Conservation (phyloP, 805 yeast species). For the Phaffomyces antillensis region DNA sequence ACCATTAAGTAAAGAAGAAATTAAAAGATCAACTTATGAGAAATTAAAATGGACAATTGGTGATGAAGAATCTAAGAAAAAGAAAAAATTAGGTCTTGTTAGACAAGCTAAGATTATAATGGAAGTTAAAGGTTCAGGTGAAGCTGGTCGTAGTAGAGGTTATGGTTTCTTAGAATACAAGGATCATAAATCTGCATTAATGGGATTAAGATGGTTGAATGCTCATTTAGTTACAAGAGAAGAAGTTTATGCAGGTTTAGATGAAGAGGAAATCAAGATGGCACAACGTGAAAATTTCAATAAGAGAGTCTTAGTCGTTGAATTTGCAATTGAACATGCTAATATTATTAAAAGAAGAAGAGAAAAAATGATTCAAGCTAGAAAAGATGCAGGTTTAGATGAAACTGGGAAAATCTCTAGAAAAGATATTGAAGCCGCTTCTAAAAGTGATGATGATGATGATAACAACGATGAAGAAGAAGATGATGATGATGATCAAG, state of each 20-base stretch:
- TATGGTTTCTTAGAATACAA: constrained; percentile 92
- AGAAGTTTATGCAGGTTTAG: constrained; percentile 66
- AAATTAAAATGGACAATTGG: constrained; percentile 38
- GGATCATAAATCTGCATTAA: constrained; percentile 86
- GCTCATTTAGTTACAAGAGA: constrained; percentile 75
- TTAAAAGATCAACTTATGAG: constrained; percentile 66
- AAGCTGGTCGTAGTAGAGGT: constrained; percentile 88
- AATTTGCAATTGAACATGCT: constrained; percentile 94
- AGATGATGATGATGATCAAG: constrained; percentile 20
- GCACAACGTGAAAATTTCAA: constrained; percentile 46
- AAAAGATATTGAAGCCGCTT: not conserved
- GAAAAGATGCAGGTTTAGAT: constrained; percentile 20
- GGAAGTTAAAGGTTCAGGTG: constrained; percentile 87
- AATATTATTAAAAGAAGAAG: constrained; percentile 86
- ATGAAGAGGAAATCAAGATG: constrained; percentile 56
- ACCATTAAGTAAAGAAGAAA: constrained; percentile 83
- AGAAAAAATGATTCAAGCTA: constrained; percentile 48
- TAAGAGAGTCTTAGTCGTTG: constrained; percentile 76
- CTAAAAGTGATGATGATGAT: constrained; percentile 20
- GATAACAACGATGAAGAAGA: constrained; percentile 10
- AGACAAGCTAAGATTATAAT: constrained; percentile 88
- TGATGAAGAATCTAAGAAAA: constrained; percentile 46
- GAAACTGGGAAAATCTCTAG: constrained; percentile 21
- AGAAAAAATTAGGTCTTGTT: constrained; percentile 83
- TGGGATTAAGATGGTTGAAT: constrained; percentile 96